Conservation (phyloP, 75 land plant species). For the Pinus taeda region DNA sequence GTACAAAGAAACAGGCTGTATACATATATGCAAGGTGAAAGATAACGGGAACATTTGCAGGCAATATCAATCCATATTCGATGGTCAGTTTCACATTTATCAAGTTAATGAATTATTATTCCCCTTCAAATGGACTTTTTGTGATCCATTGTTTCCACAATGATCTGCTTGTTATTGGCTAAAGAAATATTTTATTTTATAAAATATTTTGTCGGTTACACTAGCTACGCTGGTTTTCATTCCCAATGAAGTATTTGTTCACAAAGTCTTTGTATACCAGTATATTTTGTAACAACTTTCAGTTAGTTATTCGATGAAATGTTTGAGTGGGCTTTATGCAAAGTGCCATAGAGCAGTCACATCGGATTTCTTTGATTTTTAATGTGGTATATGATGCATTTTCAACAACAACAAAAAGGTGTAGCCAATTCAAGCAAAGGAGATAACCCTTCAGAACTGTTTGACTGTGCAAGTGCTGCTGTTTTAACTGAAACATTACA, state of each 20-base stretch:
- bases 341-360: too few relatives aligned
- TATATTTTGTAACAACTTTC: too few relatives aligned
- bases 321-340: too few relatives aligned
- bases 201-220: neutral
- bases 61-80: constrained; percentile 1
- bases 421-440: too few relatives aligned
- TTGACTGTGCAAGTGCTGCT: neutral
- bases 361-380: too few relatives aligned
- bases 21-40: neutral
- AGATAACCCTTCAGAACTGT: neutral
- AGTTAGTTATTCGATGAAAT: too few relatives aligned
- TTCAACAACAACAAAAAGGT: too few relatives aligned
- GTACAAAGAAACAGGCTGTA: constrained; percentile 6
- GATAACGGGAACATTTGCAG: constrained; percentile 3
- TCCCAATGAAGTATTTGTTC: too few relatives aligned
- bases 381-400: too few relatives aligned
- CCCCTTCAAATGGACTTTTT: neutral
- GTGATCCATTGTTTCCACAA: neutral
- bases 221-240: too few relatives aligned
- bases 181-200: neutral
- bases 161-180: neutral
- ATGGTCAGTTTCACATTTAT: neutral
- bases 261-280: too few relatives aligned
- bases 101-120: neutral
- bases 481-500: neutral